phyloP scores from a whole-genome alignment of 2,329 filamentous ascomycete genomes.

The Parascedosporium putredinis region DNA sequence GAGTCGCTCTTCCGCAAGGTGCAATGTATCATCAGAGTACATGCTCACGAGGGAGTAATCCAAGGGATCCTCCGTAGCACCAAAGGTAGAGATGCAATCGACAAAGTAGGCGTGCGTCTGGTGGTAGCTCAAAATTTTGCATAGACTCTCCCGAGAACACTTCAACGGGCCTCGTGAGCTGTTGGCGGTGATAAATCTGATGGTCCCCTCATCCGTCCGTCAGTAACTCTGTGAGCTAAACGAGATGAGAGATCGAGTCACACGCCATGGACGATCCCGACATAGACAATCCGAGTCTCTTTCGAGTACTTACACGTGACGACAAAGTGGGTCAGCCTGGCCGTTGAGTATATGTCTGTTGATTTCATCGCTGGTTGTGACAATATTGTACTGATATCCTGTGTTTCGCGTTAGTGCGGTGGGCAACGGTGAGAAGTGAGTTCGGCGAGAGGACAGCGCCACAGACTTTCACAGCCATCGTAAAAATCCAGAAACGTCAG shows the following conservation, averaged over 20 bases:
- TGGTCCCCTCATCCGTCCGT: not conserved
- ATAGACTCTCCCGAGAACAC: not conserved
- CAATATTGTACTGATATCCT: not conserved
- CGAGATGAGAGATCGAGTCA: no score
- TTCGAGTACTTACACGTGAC: not conserved
- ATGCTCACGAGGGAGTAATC: not conserved
- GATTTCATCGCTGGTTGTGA: not conserved
- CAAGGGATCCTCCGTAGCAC: not conserved
- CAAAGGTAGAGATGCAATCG: not conserved
- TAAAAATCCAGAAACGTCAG: not conserved
- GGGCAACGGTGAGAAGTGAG: no score
- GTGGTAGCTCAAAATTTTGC: not conserved
- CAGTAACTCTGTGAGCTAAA: not conserved
- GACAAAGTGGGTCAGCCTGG: not conserved
- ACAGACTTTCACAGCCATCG: not conserved
- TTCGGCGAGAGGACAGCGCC: no score
- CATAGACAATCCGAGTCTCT: not conserved
- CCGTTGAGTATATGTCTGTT: not conserved
- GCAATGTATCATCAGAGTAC: not conserved
- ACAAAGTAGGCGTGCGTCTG: not conserved
- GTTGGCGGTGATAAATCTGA: not conserved
- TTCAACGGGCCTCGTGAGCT: not conserved
- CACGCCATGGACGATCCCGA: no score
- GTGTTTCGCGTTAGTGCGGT: not conserved
- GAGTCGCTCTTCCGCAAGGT: not conserved